Evolutionary conservation across 106 monocot genomes (phyloP).

Genomic region (Acorus calamus): DNA sequence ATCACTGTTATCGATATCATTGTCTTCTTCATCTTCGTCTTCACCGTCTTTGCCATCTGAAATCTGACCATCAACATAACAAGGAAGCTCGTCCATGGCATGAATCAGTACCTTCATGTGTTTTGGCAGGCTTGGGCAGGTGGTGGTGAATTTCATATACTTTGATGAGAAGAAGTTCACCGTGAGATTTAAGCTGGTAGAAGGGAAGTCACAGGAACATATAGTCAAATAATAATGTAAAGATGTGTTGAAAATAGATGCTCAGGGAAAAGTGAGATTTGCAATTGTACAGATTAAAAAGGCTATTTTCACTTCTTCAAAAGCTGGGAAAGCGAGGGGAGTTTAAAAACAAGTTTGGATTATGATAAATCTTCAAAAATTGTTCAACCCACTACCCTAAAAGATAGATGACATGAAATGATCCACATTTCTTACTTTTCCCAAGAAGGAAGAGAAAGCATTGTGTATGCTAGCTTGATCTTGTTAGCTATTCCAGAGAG

Average conservation of each 20-base stretch:
- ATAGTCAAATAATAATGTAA: not conserved
- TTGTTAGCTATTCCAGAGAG: conserved; percentile 66
- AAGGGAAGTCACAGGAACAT: not conserved
- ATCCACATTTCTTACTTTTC: conserved; percentile 39
- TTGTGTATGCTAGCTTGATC: conserved; percentile 78
- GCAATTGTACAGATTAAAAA: too few species aligned
- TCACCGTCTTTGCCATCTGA: conserved; percentile 12
- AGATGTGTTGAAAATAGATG: not conserved
- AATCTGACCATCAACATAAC: conserved; percentile 31
- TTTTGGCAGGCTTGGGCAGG: conserved; percentile 67
- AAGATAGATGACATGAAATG: too few species aligned
- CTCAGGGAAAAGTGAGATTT: too few species aligned
- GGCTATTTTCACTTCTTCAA: too few species aligned
- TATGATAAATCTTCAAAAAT: too few species aligned
- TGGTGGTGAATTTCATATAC: conserved; percentile 41
- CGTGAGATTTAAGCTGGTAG: conserved; percentile 61
- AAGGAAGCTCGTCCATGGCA: conserved; percentile 77
- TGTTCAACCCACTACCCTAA: too few species aligned
- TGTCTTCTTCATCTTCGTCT: conserved; percentile 8
- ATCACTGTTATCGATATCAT: not conserved
- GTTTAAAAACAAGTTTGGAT: too few species aligned
- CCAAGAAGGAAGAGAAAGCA: conserved; percentile 87
- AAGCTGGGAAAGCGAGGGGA: too few species aligned
- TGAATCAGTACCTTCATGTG: conserved; percentile 56
- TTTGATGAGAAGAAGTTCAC: conserved; percentile 91